Evolutionary conservation across 2,329 filamentous ascomycete genomes (phyloP).

Genomic region (Trichoderma brevicompactum): DNA sequence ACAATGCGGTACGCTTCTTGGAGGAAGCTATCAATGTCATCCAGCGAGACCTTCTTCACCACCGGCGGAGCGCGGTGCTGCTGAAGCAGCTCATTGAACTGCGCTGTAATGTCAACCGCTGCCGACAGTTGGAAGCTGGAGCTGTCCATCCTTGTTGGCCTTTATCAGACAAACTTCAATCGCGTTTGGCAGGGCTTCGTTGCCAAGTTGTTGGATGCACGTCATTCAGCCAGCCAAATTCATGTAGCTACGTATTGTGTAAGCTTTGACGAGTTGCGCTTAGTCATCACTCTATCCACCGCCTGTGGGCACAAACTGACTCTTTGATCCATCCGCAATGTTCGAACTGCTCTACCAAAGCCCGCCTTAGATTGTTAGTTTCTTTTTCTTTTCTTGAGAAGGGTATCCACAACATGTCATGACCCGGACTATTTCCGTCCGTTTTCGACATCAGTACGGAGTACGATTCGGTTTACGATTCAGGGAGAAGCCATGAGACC

Average conservation of each 20-base stretch:
- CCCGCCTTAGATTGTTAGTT: constrained; percentile 1
- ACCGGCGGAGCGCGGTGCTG: constrained; percentile 59
- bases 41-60: constrained; percentile 48
- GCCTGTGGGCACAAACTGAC: neutral
- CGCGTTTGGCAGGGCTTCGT: neutral
- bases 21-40: constrained; percentile 79
- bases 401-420: neutral
- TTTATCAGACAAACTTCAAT: neutral
- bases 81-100: constrained; percentile 71
- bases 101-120: constrained; percentile 66
- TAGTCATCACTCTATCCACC: constrained; percentile 10
- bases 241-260: constrained; percentile 28
- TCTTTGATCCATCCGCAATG: neutral
- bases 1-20: constrained; percentile 79
- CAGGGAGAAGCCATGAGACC: neutral
- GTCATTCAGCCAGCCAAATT: constrained; percentile 5
- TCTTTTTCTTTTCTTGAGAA: neutral
- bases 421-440: constrained; percentile 17
- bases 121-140: constrained; percentile 20
- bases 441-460: neutral
- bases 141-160: neutral
- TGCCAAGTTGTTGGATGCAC: constrained; percentile 6
- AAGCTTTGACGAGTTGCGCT: constrained; percentile 2
- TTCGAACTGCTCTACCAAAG: too few relatives aligned
- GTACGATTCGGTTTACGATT: neutral